Conservation (phyloP, 2,329 filamentous ascomycete species). For the Xenoacremonium recifei region DNA sequence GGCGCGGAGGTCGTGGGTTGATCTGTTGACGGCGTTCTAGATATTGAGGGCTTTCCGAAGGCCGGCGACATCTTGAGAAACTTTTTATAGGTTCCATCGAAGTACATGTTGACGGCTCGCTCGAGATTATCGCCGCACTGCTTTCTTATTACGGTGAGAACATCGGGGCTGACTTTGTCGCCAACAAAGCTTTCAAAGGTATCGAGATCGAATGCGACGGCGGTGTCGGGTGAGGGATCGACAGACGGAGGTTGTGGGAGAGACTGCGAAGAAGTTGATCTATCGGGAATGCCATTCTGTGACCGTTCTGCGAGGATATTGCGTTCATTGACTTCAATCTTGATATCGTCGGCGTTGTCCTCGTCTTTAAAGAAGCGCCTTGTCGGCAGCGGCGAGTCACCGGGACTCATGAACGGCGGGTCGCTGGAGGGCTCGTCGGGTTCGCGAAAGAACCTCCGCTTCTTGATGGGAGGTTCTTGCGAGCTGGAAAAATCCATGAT, state of each 20-base stretch:
- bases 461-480: conserved; percentile 46
- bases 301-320: conserved; percentile 11
- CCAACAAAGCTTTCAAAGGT: conserved; percentile 61
- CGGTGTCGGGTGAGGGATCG: conserved; percentile 23
- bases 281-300: conserved; percentile 11
- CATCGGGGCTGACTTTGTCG: conserved; percentile 49
- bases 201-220: conserved; percentile 53
- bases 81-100: conserved; percentile 66
- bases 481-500: conserved; percentile 40
- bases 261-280: conserved; percentile 9
- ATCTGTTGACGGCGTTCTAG: conserved; percentile 6
- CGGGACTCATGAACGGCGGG: conserved; percentile 20
- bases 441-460: conserved; percentile 38
- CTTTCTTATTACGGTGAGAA: conserved; percentile 49
- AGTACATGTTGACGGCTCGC: conserved; percentile 66
- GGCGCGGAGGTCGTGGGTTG: conserved; percentile 10
- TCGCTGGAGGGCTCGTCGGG: conserved; percentile 29
- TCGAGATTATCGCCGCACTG: conserved; percentile 59
- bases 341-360: conserved; percentile 16
- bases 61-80: conserved; percentile 34
- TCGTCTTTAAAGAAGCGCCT: conserved; percentile 27
- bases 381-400: conserved; percentile 21
- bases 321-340: conserved; percentile 16
- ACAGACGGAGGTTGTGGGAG: conserved; percentile 17
- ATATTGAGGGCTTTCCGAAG: conserved; percentile 7